Base-by-base conservation (phyloP, 176 grass and related monocot genomes). In the Elymus sibiricus region DNA sequence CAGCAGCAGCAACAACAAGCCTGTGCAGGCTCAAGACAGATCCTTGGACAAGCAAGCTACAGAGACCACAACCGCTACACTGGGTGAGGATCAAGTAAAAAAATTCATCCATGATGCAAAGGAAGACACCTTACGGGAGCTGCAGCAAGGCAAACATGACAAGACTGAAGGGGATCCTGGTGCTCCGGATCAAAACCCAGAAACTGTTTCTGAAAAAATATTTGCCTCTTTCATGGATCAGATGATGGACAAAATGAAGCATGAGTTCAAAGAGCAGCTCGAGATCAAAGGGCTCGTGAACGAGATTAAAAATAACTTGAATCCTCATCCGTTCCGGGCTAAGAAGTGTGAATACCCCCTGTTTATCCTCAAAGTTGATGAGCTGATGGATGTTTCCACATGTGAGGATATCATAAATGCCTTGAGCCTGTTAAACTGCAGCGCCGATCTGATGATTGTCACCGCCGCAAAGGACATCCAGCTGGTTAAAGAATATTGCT, bases 301-400 rank as follows among this genome's bases (percentile, higher is more conserved):
- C 9, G 0, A 21, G 9, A 65, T 80, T 22, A 32, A 12, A 80
- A 1, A 7, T 29, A 80, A 29, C 38, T 32, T 43, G 8, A 1
- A 26, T 12, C 2, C 3, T 10, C 9, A 7, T 28, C 2, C 8
- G 0, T 1, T 3, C 12, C 1, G 15, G 1, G 0, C 4, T 26
- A 2, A 1, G 0, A 15, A 47, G 12, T 28, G 0, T 44, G 70
- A 65, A 22, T 3, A 9, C 7, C 70, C 61, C 31, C 2, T 75
- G 3, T 49, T 75, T 75, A 44, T 75, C 24, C 43, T 75, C 9
- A 60, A 60, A 60, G 58, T 60, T 60, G 58, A 60, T 60, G 58
- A 60, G 58, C 58, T 60, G 15, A 75, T 29, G 42, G 16, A 49
- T 47, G 34, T 1, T 17, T 17, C 22, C 5, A 0, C 17, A 3